phyloP scores from a whole-genome alignment of 164 flowering plant species.

The Sextonia rubra region DNA sequence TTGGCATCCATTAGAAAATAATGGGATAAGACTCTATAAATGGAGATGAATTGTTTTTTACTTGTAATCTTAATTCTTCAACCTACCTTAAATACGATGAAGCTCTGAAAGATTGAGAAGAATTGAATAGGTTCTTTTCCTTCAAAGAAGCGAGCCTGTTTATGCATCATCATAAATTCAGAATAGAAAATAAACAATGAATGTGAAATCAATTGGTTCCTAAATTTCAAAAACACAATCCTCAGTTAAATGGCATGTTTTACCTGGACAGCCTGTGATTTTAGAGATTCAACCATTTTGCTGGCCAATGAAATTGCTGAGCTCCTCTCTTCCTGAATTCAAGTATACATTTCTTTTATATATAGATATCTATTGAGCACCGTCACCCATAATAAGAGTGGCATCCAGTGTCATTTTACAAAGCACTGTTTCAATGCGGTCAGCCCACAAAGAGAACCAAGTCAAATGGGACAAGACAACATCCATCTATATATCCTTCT shows the following conservation, averaged over 20 bases:
- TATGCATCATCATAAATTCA: slow-evolving; percentile 7
- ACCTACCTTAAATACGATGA: slow-evolving; percentile 77
- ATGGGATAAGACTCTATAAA: too few relatives aligned
- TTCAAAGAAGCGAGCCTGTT: slow-evolving; percentile 81
- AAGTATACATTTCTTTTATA: not conserved
- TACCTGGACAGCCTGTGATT: slow-evolving; percentile 76
- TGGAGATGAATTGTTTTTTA: not conserved
- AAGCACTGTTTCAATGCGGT: not conserved
- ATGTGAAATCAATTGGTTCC: not conserved
- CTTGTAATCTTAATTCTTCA: not conserved
- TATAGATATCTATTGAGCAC: not conserved
- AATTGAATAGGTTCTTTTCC: slow-evolving; percentile 91
- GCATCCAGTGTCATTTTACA: not conserved
- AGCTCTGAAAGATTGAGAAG: slow-evolving; percentile 83
- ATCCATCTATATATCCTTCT: not conserved
- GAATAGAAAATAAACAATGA: not conserved
- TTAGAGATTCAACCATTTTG: slow-evolving; percentile 89
- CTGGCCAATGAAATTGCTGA: slow-evolving; percentile 66
- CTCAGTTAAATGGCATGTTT: slow-evolving; percentile 3
- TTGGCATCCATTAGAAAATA: not conserved
- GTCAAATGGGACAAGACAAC: not conserved
- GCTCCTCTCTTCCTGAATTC: slow-evolving; percentile 69
- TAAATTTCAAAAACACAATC: slow-evolving; percentile 4
- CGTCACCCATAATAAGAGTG: not conserved
- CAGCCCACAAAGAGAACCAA: not conserved